phyloP scores from a whole-genome alignment of 441 rosid species.

The Erysimum cheiri region DNA sequence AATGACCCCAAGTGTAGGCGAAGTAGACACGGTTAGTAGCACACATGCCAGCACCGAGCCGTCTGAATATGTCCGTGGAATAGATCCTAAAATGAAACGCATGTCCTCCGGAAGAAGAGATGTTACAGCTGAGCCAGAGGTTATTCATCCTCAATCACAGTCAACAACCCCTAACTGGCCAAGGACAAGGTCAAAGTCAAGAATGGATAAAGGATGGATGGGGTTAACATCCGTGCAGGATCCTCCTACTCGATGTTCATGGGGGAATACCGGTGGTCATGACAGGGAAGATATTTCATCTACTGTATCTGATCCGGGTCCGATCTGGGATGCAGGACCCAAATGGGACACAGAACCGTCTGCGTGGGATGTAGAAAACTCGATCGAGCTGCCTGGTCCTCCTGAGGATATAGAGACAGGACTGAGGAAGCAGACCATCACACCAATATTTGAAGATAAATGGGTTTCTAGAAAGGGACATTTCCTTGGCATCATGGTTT shows the following conservation, averaged over 20 bases:
- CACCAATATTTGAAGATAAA: conserved; percentile 69
- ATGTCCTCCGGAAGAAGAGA: conserved; percentile 80
- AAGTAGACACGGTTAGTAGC: conserved; percentile 73
- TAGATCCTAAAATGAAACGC: conserved; percentile 90
- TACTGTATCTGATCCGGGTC: conserved; percentile 95
- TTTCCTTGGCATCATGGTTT: conserved; percentile 86
- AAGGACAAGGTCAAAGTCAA: conserved; percentile 91
- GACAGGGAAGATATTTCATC: conserved; percentile 97
- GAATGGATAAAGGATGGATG: conserved; percentile 90
- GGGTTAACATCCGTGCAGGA: conserved; percentile 74
- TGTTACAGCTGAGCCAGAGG: conserved; percentile 76
- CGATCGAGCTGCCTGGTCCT: conserved; percentile 86
- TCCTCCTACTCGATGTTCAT: conserved; percentile 70
- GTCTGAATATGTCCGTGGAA: conserved; percentile 91
- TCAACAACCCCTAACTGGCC: conserved; percentile 93
- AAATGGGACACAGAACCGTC: conserved; percentile 85
- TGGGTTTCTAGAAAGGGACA: conserved; percentile 84
- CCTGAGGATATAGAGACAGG: conserved; percentile 73
- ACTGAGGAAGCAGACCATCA: conserved; percentile 53
- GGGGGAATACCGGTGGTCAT: conserved; percentile 77
- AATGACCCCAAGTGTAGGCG: conserved; percentile 89
- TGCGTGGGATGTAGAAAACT: conserved; percentile 79
- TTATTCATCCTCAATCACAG: conserved; percentile 83
- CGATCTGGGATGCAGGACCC: conserved; percentile 97
- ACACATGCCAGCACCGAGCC: conserved; percentile 91